phyloP scores from a whole-genome alignment of 1,139 yeast genomes.

The Scheffersomyces segobiensis region DNA sequence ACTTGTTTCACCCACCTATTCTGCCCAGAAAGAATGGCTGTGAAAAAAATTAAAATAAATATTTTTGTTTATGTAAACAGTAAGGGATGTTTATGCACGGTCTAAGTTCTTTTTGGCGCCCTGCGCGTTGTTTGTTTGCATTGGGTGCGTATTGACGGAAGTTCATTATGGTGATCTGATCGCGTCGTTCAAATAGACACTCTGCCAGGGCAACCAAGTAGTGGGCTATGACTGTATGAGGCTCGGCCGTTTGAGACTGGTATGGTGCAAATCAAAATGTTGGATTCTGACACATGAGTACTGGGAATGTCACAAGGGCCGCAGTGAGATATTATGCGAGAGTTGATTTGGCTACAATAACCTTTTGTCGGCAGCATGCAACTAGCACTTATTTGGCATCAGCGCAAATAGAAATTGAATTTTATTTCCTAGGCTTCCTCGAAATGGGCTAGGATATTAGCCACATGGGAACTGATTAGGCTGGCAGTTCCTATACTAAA shows the following conservation, averaged over 20 bases:
- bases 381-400: not conserved
- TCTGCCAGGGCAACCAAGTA: not conserved
- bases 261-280: not conserved
- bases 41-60: not conserved
- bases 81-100: not conserved
- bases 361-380: not conserved
- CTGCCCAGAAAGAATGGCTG: not conserved
- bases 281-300: not conserved
- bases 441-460: not conserved
- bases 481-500: not conserved
- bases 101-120: not conserved
- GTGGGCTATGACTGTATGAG: not conserved
- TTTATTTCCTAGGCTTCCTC: not conserved
- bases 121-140: not conserved
- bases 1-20: not conserved
- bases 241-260: not conserved
- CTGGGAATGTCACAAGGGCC: not conserved
- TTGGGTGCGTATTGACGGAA: not conserved
- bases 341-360: no score
- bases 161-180: not conserved
- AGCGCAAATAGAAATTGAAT: not conserved
- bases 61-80: not conserved
- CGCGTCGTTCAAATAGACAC: not conserved
- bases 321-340: not conserved
- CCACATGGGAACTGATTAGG: not conserved